Conservation (phyloP, 352 stramenopile genomes). For the Thalassiosira oceanica region DNA sequence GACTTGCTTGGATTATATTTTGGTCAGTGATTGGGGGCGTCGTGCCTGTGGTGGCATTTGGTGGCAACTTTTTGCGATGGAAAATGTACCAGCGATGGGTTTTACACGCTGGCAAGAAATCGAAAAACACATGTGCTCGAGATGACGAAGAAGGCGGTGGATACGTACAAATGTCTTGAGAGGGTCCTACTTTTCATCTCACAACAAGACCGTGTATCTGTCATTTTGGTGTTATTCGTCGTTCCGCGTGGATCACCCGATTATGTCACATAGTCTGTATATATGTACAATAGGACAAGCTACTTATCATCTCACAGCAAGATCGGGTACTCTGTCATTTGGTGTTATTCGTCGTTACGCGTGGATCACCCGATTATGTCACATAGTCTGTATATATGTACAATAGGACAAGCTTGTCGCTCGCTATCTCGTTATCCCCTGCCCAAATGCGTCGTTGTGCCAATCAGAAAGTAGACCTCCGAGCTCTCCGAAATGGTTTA, state of each 20-base stretch:
- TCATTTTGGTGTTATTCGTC: background rate
- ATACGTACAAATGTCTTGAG: slow-evolving; percentile 35
- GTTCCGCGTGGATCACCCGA: too few relatives aligned
- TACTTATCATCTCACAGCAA: slow-evolving; percentile 2
- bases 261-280: slow-evolving; percentile 7
- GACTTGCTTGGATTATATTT: slow-evolving; percentile 27
- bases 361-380: slow-evolving; percentile 2
- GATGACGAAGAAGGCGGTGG: too few relatives aligned
- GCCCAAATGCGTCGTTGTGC: too few relatives aligned
- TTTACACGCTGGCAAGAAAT: slow-evolving; percentile 27
- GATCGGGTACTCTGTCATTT: background rate
- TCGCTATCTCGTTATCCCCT: too few relatives aligned
- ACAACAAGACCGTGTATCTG: background rate
- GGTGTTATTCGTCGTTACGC: too few relatives aligned
- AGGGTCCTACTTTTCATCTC: slow-evolving; percentile 1
- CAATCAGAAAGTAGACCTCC: slow-evolving; percentile 48
- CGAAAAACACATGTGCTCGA: too few relatives aligned
- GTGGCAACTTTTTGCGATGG: slow-evolving; percentile 32
- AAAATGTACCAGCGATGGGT: slow-evolving; percentile 49
- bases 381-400: too few relatives aligned
- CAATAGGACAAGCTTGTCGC: too few relatives aligned
- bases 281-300: too few relatives aligned
- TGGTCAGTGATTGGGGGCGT: slow-evolving; percentile 4
- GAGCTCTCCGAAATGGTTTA: slow-evolving; percentile 64
- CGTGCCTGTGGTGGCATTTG: slow-evolving; percentile 16